These are phyloP conservation scores for Fagus crenata DNA, from an alignment of 306 rosid genomes.

Conservation along the genomic window DNA sequence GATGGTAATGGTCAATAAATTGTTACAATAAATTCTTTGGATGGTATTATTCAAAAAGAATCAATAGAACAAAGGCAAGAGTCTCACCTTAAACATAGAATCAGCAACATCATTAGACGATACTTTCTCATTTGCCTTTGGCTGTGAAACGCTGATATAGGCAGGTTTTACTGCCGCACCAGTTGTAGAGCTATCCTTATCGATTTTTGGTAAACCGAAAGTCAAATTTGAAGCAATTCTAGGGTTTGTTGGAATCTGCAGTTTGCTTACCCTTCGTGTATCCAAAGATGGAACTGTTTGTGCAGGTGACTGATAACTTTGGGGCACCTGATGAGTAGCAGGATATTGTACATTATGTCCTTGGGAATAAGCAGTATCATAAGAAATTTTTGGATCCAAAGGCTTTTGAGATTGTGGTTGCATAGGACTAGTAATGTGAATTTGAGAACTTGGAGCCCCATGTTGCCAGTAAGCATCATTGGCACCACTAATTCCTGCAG, in stretches of 20 bases:
- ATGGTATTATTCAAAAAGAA: not conserved
- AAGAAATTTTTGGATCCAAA: slow-evolving; percentile 78
- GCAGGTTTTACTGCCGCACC: slow-evolving; percentile 66
- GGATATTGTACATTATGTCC: slow-evolving; percentile 59
- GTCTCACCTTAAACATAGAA: slow-evolving; percentile 70
- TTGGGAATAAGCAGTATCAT: slow-evolving; percentile 64
- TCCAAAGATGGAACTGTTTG: slow-evolving; percentile 64
- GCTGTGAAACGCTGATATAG: slow-evolving; percentile 76
- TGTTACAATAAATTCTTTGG: slow-evolving; percentile 8
- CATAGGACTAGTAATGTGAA: slow-evolving; percentile 60
- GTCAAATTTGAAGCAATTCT: slow-evolving; percentile 83
- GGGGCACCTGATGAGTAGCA: slow-evolving; percentile 59
- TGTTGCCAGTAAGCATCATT: slow-evolving; percentile 91
- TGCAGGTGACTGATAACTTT: slow-evolving; percentile 44
- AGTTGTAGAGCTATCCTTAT: slow-evolving; percentile 60
- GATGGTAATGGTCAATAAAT: not conserved
- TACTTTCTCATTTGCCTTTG: slow-evolving; percentile 58
- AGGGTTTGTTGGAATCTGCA: slow-evolving; percentile 98
- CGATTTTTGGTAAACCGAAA: slow-evolving; percentile 57
- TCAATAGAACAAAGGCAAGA: slow-evolving; percentile 16
- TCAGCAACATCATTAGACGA: slow-evolving; percentile 65
- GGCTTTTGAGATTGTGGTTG: slow-evolving; percentile 80
- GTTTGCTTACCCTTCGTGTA: slow-evolving; percentile 58
- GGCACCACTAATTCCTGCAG: slow-evolving; percentile 67
- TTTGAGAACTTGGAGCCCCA: slow-evolving; percentile 71